Evolutionary conservation across 75 land plant genomes (phyloP).

Genomic region (Gnetum montanum): DNA sequence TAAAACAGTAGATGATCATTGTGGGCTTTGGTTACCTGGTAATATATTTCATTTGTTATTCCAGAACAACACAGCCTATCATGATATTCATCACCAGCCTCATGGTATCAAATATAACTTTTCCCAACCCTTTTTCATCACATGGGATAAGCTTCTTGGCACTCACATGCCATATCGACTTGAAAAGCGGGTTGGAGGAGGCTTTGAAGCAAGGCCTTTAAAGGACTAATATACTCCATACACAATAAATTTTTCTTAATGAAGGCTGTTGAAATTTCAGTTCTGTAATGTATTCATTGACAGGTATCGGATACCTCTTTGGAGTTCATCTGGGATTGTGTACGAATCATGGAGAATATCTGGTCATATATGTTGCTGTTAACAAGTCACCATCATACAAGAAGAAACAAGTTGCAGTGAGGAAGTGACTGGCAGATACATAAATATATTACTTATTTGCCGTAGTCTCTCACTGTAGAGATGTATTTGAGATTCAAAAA

Average conservation of each 20-base stretch:
- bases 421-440: neutral
- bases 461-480: neutral
- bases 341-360: neutral
- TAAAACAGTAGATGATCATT: slow-evolving; percentile 79
- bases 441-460: neutral
- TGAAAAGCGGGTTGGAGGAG: slow-evolving; percentile 56
- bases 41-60: slow-evolving; percentile 58
- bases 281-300: neutral
- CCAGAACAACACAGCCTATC: slow-evolving; percentile 70
- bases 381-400: neutral
- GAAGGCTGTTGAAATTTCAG: neutral
- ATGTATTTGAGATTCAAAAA: slow-evolving; percentile 5
- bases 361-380: neutral
- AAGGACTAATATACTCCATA: slow-evolving; percentile 16
- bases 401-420: neutral
- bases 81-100: slow-evolving; percentile 80
- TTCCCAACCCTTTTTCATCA: slow-evolving; percentile 82
- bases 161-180: slow-evolving; percentile 74
- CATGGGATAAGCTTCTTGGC: slow-evolving; percentile 78
- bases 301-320: slow-evolving; percentile 1
- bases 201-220: slow-evolving; percentile 58
- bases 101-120: slow-evolving; percentile 77
- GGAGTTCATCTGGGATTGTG: too few relatives aligned
- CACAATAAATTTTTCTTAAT: neutral
- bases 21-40: slow-evolving; percentile 71